Evolutionary conservation across 805 yeast species (phyloP), one percentile per base, ranked within the genome.

Genomic region (Kuraishia hungarica): DNA sequence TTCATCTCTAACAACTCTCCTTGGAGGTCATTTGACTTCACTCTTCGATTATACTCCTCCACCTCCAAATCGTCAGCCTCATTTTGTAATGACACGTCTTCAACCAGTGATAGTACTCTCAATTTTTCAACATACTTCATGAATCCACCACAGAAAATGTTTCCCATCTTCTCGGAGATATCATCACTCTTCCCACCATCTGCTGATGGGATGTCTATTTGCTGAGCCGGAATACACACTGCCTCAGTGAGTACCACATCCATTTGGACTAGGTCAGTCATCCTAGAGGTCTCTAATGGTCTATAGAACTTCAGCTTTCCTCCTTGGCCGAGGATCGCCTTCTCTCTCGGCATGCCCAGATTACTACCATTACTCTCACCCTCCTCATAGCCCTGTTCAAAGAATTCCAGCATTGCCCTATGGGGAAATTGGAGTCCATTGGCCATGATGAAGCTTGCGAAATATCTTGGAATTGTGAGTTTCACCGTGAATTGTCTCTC

Each of bases 351-450:
- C n/a, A 7, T 15, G 5, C 10, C 8, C 29, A 26, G 29, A 35
- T 35, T 35, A 6, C 35, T 7, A 7, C 35, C 11, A 28, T 28
- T 11, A 13, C 4, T 35, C 11, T 35, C 11, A 3, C 43, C 43
- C 5, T 10, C n/a, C 4, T 7, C 43, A 3, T 13, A 7, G 29
- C 5, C 5, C 5, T 6, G 10, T 35, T 35, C 43, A 6, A 35
- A 35, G 11, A 35, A 35, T 17, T 35, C 43, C 15, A 35, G 24
- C 57, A 55, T 15, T 58, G 61, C 10, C 63, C 63, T 10, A 58
- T 62, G 10, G 62, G 57, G 11, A 56, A 61, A 20, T 7, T 20
- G 13, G 39, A 49, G 22, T 48, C 51, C 51, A 19, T 50, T 49
- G 24, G 48, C 53, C 3, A 22, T 52, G 17, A 21, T 52, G 39